A percentile compares a stretch with the other conserved stretches of the same genome.
Evolutionary conservation across 306 rosid genomes (phyloP).

Genomic region (Cucurbita argyrosperma): DNA sequence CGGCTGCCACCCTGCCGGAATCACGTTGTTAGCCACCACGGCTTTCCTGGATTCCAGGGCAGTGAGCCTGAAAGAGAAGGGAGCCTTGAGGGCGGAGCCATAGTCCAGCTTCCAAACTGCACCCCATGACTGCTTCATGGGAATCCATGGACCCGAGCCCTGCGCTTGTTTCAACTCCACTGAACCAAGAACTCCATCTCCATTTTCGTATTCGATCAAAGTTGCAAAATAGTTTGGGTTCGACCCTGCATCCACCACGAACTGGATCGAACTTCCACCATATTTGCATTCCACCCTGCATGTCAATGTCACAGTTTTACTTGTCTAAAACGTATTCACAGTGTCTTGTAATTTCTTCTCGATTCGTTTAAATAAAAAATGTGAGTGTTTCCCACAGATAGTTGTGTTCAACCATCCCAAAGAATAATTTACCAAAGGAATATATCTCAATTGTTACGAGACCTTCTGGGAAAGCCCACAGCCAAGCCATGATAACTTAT

Average conservation of each 20-base stretch:
- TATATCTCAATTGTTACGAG: no score
- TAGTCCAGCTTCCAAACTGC: conserved; percentile 50
- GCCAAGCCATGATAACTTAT: no score
- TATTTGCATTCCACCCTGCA: conserved; percentile 44
- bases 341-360: no score
- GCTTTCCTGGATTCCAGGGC: conserved; percentile 18
- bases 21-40: conserved; percentile 34
- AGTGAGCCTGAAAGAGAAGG: conserved; percentile 45
- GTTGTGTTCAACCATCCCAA: no score
- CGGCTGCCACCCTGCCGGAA: conserved; percentile 56
- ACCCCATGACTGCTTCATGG: conserved; percentile 62
- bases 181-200: conserved; percentile 36
- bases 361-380: no score
- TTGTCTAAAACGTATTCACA: no score
- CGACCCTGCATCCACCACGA: conserved; percentile 45
- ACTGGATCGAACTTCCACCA: conserved; percentile 26
- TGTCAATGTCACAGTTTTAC: no score
- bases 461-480: no score
- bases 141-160: conserved; percentile 30
- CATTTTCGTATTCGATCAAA: conserved; percentile 36
- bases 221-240: conserved; percentile 41
- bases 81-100: conserved; percentile 29
- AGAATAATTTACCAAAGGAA: no score
- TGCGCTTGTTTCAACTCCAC: conserved; percentile 43
- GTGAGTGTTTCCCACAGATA: no score